Evolutionary conservation across 352 stramenopile species (phyloP), one percentile per base, ranked within the genome.

Genomic region (Plasmopara halstedii): DNA sequence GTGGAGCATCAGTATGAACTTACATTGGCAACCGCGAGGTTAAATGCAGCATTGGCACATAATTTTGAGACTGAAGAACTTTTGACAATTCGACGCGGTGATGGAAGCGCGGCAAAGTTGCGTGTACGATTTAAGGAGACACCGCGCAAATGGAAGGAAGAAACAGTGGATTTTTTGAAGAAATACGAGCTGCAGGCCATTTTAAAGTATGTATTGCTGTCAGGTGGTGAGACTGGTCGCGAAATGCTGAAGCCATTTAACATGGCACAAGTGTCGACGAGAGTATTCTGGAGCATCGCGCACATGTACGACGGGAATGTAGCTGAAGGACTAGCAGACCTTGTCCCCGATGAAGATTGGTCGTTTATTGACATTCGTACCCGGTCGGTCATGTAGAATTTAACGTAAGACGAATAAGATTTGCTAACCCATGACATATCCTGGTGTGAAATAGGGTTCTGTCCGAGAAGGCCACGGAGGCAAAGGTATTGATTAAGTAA

Each of bases 201-300:
- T 44, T 46, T 94, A 51, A 88, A 94, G 48, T 92, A 92, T 53
- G 77, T 92, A 15, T 57, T 92, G 38, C 52, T 92, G 22, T 88
- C 76, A 21, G 73, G 75, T 6, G 80, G 78, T 8, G 83, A 91
- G 42, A 87, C 77, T 20, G 80, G 79, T 1, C 66, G 63, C 15
- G 83, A 94, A 46, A 92, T 92, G 83, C 74, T 94, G 44, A 94
- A 94, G 62, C 80, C 80, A 6, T 94, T 94, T 47, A 94, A 94
- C 51, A 94, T 94, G 83, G 83, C 83, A 1, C 80, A 94, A 46
- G 64, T 67, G 4, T 94, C 83, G 2, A 78, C 79, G 5, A 66
- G 83, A 53, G 78, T 92, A 13, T 94, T 94, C 64, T 94, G 83
- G 83, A 88, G 58, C 41, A 76, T 94, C 40, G 83, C 77, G 31